A percentile compares a stretch with the other conserved stretches of the same genome.
Evolutionary conservation across 495 filamentous ascomycete genomes (phyloP).

Genomic region (Pyrenula aspistea): DNA sequence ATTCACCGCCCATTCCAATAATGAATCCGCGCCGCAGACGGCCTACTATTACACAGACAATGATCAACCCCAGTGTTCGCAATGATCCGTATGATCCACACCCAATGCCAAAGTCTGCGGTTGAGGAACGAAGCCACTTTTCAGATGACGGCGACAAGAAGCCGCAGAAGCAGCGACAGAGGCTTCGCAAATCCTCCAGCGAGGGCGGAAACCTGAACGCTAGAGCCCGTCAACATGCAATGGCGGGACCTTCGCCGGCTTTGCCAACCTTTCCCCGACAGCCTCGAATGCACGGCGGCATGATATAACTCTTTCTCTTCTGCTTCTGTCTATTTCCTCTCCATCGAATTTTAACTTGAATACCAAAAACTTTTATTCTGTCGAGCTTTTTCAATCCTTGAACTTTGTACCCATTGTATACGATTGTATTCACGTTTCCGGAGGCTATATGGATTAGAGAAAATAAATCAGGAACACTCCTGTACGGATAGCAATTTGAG

Average conservation of each 20-base stretch:
- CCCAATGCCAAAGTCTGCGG: constrained; percentile 15
- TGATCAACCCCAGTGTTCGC: constrained; percentile 34
- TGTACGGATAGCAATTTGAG: background rate
- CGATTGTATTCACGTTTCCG: too few species aligned
- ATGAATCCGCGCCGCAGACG: constrained; percentile 61
- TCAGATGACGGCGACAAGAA: constrained; percentile 39
- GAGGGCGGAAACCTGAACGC: constrained; percentile 31
- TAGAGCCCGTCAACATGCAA: constrained; percentile 28
- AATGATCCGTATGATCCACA: constrained; percentile 16
- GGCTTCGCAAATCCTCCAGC: constrained; percentile 41
- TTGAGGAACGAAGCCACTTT: constrained; percentile 35
- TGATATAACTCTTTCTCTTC: background rate
- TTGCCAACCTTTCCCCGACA: constrained; percentile 13
- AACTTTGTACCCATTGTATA: background rate
- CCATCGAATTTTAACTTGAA: background rate
- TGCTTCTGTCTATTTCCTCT: background rate
- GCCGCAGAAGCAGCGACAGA: constrained; percentile 19
- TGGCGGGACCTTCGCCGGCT: constrained; percentile 19
- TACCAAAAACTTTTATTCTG: background rate
- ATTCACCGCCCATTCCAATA: constrained; percentile 48
- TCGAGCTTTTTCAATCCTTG: background rate
- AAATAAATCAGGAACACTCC: background rate
- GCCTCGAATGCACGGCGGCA: constrained; percentile 1
- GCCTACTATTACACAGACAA: constrained; percentile 37
- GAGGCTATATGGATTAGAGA: background rate